phyloP scores from a whole-genome alignment of 805 yeast genomes.

The Kodamaea restingae region DNA sequence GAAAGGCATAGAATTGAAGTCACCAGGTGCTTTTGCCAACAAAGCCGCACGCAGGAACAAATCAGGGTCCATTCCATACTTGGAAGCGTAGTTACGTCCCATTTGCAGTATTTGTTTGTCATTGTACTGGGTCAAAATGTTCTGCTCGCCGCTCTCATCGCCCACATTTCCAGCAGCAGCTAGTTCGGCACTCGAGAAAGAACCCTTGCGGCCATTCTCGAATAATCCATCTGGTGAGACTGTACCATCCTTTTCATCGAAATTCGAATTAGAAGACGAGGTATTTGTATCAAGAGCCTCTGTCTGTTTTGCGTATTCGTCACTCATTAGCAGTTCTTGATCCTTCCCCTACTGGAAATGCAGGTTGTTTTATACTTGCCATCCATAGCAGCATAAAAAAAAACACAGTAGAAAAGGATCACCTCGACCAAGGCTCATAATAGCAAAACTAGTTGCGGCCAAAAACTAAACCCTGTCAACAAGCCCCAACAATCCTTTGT shows the following conservation, averaged over 20 bases:
- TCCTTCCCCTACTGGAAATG: too few species aligned
- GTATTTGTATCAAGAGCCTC: not conserved
- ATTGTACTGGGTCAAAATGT: conserved; percentile 53
- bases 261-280: not conserved
- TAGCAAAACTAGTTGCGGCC: too few species aligned
- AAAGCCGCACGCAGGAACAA: conserved; percentile 60
- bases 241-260: not conserved
- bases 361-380: too few species aligned
- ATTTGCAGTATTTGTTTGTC: conserved; percentile 62
- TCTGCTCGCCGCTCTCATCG: conserved; percentile 23
- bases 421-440: not conserved
- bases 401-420: too few species aligned
- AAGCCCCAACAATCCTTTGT: too few species aligned
- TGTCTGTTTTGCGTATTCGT: not conserved
- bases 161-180: conserved; percentile 10
- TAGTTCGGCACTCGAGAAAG: conserved; percentile 14
- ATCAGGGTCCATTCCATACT: conserved; percentile 53
- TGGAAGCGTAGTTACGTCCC: conserved; percentile 64
- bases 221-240: conserved; percentile 1
- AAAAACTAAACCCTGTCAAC: too few species aligned
- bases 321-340: not conserved
- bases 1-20: conserved; percentile 55
- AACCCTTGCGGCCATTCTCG: not conserved
- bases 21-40: conserved; percentile 52
- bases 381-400: too few species aligned